These are phyloP conservation scores for Wilcoxina mikolae DNA, from an alignment of 495 filamentous ascomycete genomes.

Conservation along the genomic window DNA sequence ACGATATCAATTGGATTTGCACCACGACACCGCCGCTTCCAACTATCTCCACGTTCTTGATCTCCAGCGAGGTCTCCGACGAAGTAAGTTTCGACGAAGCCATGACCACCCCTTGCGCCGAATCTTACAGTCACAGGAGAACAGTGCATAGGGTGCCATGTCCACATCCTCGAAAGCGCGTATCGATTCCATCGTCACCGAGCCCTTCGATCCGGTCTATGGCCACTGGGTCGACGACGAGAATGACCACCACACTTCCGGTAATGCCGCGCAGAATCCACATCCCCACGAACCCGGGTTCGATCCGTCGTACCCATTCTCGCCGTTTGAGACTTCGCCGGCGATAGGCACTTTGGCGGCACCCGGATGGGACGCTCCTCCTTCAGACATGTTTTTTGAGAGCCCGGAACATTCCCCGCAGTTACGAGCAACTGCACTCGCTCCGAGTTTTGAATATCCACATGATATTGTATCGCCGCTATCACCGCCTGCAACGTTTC, in stretches of 20 bases:
- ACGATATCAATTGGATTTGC: too few species aligned
- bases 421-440: not conserved
- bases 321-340: not conserved
- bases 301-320: constrained; percentile 4
- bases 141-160: too few species aligned
- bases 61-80: too few species aligned
- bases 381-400: not conserved
- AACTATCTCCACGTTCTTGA: too few species aligned
- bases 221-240: constrained; percentile 2
- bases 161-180: not conserved
- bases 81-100: too few species aligned
- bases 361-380: not conserved
- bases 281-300: not conserved
- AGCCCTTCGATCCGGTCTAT: not conserved
- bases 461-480: not conserved
- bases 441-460: not conserved
- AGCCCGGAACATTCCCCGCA: not conserved
- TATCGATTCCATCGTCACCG: not conserved
- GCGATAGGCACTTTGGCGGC: not conserved
- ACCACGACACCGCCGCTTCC: too few species aligned
- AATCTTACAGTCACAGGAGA: too few species aligned
- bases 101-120: too few species aligned
- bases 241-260: not conserved
- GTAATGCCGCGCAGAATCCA: not conserved
- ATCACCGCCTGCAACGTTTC: too few species aligned